These are phyloP conservation scores for Phytopythium chamaehyphon DNA, from an alignment of 352 stramenopile genomes.

Conservation along the genomic window DNA sequence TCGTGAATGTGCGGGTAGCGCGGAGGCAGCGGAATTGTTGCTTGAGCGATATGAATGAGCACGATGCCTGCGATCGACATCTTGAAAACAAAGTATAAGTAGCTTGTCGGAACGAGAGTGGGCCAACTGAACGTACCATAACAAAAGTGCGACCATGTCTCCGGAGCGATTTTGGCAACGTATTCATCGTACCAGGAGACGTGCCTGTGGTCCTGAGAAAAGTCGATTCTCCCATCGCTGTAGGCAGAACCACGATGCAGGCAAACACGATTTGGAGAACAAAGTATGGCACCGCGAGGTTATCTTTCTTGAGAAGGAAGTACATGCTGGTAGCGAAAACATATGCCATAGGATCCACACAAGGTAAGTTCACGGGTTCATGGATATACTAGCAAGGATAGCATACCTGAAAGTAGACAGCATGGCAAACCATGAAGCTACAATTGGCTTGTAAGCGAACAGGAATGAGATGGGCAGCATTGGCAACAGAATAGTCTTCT, in stretches of 20 bases:
- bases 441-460: constrained; percentile 45
- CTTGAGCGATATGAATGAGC: constrained; percentile 52
- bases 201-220: constrained; percentile 17
- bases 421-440: constrained; percentile 74
- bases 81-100: constrained; percentile 18
- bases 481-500: constrained; percentile 95
- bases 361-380: neutral
- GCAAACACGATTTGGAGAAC: constrained; percentile 54
- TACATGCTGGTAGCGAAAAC: constrained; percentile 54
- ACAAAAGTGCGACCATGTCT: constrained; percentile 36
- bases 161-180: constrained; percentile 28
- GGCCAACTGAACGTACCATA: constrained; percentile 22
- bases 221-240: constrained; percentile 23
- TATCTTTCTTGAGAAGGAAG: constrained; percentile 83
- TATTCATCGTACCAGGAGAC: constrained; percentile 31
- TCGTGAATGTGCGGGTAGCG: constrained; percentile 83
- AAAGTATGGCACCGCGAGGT: constrained; percentile 64
- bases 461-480: constrained; percentile 90
- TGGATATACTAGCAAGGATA: neutral
- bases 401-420: constrained; percentile 80
- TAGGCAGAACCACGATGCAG: constrained; percentile 39
- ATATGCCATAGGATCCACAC: too few relatives aligned
- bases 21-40: constrained; percentile 33
- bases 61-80: constrained; percentile 48
- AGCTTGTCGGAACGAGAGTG: constrained; percentile 4